Percentiles rank a stretch among this genome's conserved stretches.
phyloP scores from a whole-genome alignment of 2,329 filamentous ascomycete species.

The Aspergillus proliferans region DNA sequence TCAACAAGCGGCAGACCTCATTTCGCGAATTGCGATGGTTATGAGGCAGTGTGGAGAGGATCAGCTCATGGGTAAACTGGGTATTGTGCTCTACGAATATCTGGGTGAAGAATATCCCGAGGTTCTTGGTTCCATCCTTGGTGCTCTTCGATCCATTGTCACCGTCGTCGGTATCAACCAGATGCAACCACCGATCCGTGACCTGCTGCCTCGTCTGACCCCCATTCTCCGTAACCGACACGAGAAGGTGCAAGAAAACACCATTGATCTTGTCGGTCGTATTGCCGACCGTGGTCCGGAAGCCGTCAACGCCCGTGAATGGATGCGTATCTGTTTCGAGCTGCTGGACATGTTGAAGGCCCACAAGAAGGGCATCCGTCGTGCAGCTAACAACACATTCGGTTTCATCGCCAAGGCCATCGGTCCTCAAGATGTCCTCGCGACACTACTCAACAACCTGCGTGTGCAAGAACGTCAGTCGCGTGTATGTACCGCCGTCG shows the following conservation, averaged over 20 bases:
- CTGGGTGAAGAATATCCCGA: slow-evolving; percentile 98
- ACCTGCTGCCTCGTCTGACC: slow-evolving; percentile 86
- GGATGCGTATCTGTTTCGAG: slow-evolving; percentile 99
- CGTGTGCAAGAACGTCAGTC: slow-evolving; percentile 96
- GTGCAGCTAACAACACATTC: slow-evolving; percentile 98
- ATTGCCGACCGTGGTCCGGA: slow-evolving; percentile 96
- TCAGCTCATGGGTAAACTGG: slow-evolving; percentile 88
- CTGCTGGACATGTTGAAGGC: slow-evolving; percentile 98
- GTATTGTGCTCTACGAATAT: slow-evolving; percentile 93
- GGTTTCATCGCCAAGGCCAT: slow-evolving; percentile 99
- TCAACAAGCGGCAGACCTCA: slow-evolving; percentile 92
- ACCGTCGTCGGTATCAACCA: slow-evolving; percentile 96
- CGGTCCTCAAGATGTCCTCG: slow-evolving; percentile 92
- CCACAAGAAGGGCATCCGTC: slow-evolving; percentile 97
- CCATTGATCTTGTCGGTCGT: slow-evolving; percentile 93
- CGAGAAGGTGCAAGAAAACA: slow-evolving; percentile 99
- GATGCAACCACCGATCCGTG: slow-evolving; percentile 97
- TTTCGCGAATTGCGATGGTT: slow-evolving; percentile 94
- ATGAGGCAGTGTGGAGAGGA: slow-evolving; percentile 99
- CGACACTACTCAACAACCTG: slow-evolving; percentile 91
- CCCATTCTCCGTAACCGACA: slow-evolving; percentile 98
- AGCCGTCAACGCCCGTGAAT: slow-evolving; percentile 92
- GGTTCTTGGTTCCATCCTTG: slow-evolving; percentile 91
- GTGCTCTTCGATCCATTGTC: slow-evolving; percentile 90
- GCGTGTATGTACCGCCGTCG: slow-evolving; percentile 95